Evolutionary conservation across 345 rosid genomes (phyloP).

Genomic region (Citrus glauca): DNA sequence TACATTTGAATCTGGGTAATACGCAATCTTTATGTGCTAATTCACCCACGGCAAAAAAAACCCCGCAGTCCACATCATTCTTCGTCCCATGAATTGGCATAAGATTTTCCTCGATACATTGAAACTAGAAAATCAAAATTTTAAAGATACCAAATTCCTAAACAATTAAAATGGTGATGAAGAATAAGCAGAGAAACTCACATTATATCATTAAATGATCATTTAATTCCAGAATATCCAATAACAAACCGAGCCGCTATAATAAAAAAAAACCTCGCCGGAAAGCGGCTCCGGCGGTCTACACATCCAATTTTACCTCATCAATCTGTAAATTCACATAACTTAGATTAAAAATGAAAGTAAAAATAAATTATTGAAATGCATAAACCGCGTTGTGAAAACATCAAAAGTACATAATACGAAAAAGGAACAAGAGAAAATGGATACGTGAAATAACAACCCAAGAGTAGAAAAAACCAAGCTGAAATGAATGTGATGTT

Average conservation of each 20-base stretch:
- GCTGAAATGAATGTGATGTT: not conserved
- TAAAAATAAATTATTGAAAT: not conserved
- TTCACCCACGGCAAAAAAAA: not conserved
- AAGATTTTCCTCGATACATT: not conserved
- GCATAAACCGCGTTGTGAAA: not conserved
- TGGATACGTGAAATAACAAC: constrained; percentile 2
- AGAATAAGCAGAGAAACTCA: not conserved
- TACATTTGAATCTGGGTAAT: not conserved
- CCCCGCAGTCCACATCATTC: not conserved
- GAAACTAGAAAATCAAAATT: not conserved
- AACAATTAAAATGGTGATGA: not conserved
- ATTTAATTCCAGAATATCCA: constrained; percentile 10
- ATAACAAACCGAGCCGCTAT: not conserved
- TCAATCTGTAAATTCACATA: not conserved
- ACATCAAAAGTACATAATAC: not conserved
- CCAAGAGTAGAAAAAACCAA: not conserved
- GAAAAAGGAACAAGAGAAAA: not conserved
- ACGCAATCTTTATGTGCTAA: not conserved
- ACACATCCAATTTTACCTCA: not conserved
- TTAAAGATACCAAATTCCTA: not conserved
- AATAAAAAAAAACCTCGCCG: constrained; percentile 12
- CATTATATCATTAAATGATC: constrained; percentile 7
- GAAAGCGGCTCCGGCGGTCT: constrained; percentile 24
- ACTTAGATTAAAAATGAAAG: constrained; percentile 1
- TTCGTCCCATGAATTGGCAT: not conserved